These are phyloP conservation scores for Aspergillus amoenus DNA, from an alignment of 2,329 filamentous ascomycete species.

Conservation along the genomic window DNA sequence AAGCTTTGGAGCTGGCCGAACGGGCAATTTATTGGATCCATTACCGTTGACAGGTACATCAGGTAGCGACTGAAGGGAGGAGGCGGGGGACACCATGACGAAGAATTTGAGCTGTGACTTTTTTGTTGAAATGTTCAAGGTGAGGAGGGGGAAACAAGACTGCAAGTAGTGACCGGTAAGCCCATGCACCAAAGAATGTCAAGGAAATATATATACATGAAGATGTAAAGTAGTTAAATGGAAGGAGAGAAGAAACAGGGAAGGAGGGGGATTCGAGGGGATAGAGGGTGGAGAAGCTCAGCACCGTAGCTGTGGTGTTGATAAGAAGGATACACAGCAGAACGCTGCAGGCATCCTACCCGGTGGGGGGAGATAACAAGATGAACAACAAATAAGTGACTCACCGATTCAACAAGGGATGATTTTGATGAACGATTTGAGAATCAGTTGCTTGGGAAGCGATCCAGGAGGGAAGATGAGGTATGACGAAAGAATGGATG, in stretches of 20 bases:
- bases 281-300: not conserved
- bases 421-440: not conserved
- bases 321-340: constrained; percentile 17
- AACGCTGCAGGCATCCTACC: not conserved
- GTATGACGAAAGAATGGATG: not conserved
- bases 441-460: not conserved
- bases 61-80: constrained; percentile 26
- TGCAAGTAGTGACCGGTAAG: constrained; percentile 4
- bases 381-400: not conserved
- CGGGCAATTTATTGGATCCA: constrained; percentile 27
- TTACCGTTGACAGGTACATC: constrained; percentile 30
- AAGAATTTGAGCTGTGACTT: not conserved
- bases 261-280: not conserved
- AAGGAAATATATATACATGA: not conserved
- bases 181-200: not conserved
- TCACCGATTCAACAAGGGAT: constrained; percentile 2
- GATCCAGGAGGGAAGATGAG: not conserved
- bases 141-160: not conserved
- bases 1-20: constrained; percentile 32
- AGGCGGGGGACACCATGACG: constrained; percentile 32
- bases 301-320: not conserved
- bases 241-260: constrained; percentile 1
- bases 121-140: not conserved
- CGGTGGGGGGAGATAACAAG: constrained; percentile 1
- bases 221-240: not conserved